Percentiles rank a stretch among this genome's conserved stretches.
Evolutionary conservation across 2,329 filamentous ascomycete genomes (phyloP).

Genomic region (Apiospora phragmitis): DNA sequence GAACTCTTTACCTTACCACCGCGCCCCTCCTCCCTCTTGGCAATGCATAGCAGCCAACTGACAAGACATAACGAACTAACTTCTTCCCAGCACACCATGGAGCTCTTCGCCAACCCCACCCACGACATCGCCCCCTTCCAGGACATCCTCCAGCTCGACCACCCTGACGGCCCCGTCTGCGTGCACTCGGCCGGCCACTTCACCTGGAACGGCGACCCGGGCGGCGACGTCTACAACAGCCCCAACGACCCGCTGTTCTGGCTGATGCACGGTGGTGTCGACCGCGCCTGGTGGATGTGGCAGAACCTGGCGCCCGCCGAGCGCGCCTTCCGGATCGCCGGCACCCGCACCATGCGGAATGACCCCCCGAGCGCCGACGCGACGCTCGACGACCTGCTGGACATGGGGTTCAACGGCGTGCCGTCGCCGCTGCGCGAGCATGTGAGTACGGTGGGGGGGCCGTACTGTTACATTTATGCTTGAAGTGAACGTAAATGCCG

Average conservation of each 20-base stretch:
- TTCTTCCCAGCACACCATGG: constrained; percentile 16
- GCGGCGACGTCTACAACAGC: constrained; percentile 18
- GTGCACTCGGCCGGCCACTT: constrained; percentile 37
- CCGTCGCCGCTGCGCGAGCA: constrained; percentile 4
- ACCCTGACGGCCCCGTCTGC: constrained; percentile 14
- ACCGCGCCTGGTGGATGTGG: constrained; percentile 14
- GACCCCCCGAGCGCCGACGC: constrained; percentile 23
- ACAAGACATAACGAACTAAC: too few relatives aligned
- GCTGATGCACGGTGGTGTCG: constrained; percentile 6
- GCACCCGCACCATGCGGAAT: constrained; percentile 25
- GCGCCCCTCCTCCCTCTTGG: too few relatives aligned
- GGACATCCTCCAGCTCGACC: constrained; percentile 13
- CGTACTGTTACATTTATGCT: constrained; percentile 15
- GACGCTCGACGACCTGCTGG: constrained; percentile 25
- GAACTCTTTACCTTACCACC: neutral
- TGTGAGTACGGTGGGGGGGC: constrained; percentile 14
- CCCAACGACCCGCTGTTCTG: constrained; percentile 11
- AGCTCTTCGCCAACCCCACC: constrained; percentile 24
- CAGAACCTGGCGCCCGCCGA: constrained; percentile 19
- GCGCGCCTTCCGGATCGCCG: constrained; percentile 18
- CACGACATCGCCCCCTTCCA: constrained; percentile 15
- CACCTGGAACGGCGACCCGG: constrained; percentile 37
- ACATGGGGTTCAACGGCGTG: constrained; percentile 17
- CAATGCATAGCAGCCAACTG: neutral
- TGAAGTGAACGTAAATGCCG: too few relatives aligned